Evolutionary conservation across 2,329 filamentous ascomycete genomes (phyloP).

Genomic region (Penicillium janthinellum): DNA sequence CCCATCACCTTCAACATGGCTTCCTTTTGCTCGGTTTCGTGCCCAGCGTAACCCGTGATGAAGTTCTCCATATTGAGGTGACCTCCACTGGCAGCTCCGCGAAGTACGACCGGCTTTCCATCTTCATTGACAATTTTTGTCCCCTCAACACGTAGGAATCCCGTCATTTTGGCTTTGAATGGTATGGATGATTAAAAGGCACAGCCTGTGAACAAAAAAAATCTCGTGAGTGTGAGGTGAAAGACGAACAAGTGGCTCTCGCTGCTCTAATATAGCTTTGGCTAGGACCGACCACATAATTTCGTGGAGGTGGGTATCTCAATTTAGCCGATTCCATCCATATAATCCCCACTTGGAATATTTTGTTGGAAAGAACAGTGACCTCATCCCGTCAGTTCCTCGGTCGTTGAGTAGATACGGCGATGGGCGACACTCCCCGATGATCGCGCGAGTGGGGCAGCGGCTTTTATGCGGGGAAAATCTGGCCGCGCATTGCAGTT

Average conservation of each 20-base stretch:
- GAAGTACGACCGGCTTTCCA: not conserved
- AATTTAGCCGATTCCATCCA: too few relatives aligned
- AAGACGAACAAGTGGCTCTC: not conserved
- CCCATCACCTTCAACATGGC: slow-evolving; percentile 56
- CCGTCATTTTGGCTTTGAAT: not conserved
- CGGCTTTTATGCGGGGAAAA: not conserved
- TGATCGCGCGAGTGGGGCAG: not conserved
- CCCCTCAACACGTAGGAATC: not conserved
- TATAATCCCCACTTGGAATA: too few relatives aligned
- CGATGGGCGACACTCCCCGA: not conserved
- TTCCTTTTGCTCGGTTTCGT: slow-evolving; percentile 55
- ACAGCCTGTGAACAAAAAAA: not conserved
- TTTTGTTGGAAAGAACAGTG: too few relatives aligned
- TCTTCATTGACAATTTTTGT: not conserved
- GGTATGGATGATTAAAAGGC: not conserved
- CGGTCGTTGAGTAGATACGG: too few relatives aligned
- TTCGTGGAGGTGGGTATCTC: too few relatives aligned
- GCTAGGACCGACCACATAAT: not conserved
- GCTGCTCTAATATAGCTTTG: not conserved
- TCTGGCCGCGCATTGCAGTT: not conserved
- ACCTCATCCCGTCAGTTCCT: too few relatives aligned
- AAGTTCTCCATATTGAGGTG: slow-evolving; percentile 56
- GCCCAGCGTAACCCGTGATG: slow-evolving; percentile 61
- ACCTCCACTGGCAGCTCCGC: not conserved
- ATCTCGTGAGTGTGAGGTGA: not conserved